phyloP scores from a whole-genome alignment of 345 rosid species.

The Bruguiera parviflora region DNA sequence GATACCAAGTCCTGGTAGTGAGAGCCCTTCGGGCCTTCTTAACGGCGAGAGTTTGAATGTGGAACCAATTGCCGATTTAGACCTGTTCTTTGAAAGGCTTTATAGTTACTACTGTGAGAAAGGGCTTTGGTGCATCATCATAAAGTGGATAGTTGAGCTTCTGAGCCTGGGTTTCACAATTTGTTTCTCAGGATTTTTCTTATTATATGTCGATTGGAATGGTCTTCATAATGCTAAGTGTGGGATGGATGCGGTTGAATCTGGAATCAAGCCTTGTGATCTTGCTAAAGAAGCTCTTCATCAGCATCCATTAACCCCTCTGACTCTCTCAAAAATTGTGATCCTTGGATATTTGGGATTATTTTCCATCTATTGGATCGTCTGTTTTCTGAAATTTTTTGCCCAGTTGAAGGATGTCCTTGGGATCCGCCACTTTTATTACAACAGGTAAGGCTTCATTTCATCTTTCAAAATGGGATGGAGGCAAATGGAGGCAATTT shows the following conservation, averaged over 20 bases:
- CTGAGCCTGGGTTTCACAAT: conserved; percentile 84
- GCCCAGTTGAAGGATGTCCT: conserved; percentile 83
- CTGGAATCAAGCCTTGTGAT: conserved; percentile 95
- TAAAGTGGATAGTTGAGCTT: conserved; percentile 94
- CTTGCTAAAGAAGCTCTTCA: conserved; percentile 91
- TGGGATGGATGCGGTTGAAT: conserved; percentile 98
- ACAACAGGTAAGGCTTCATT: conserved; percentile 53
- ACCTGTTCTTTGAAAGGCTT: conserved; percentile 85
- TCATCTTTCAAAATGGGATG: conserved; percentile 3
- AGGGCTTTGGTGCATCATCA: conserved; percentile 93
- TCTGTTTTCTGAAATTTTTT: conserved; percentile 90
- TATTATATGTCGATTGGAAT: conserved; percentile 91
- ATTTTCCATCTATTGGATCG: conserved; percentile 79
- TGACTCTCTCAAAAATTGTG: conserved; percentile 74
- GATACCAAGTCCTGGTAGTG: conserved; percentile 89
- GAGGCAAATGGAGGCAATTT: conserved; percentile 2
- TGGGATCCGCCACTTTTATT: conserved; percentile 75
- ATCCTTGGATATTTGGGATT: conserved; percentile 85
- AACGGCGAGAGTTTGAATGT: conserved; percentile 81
- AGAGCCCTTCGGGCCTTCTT: conserved; percentile 93
- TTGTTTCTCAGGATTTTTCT: conserved; percentile 94
- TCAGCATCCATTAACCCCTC: conserved; percentile 80
- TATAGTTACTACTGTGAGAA: conserved; percentile 93
- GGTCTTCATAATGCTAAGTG: conserved; percentile 98
- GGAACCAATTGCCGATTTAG: conserved; percentile 86